Evolutionary conservation across 371 early-diverging fungal species (phyloP).

Genomic region (Mucor lusitanicus): DNA sequence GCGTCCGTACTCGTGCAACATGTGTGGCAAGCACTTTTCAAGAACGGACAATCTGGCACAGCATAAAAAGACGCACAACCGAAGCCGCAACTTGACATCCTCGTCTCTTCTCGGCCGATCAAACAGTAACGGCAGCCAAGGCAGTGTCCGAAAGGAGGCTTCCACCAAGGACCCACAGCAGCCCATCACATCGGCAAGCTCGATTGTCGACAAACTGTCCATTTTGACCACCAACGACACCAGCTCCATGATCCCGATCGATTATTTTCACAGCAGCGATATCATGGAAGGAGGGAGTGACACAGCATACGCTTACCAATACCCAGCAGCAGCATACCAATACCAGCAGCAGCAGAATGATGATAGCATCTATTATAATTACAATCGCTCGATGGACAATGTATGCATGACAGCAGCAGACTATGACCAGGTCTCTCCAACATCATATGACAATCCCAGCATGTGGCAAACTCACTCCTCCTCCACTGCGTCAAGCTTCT

Average conservation of each 20-base stretch:
- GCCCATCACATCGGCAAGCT: background rate
- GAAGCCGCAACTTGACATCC: constrained; percentile 3
- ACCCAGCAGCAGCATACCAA: background rate
- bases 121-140: constrained; percentile 1
- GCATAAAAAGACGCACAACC: constrained; percentile 78
- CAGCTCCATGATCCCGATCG: background rate
- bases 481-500: background rate
- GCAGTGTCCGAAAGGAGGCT: background rate
- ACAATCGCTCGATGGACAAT: background rate
- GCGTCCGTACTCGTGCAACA: constrained; percentile 70
- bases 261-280: background rate
- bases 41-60: constrained; percentile 84
- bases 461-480: constrained; percentile 1
- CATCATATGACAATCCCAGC: background rate
- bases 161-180: background rate
- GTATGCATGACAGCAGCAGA: background rate
- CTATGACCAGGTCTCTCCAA: background rate
- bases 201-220: constrained; percentile 1
- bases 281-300: background rate
- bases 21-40: constrained; percentile 82
- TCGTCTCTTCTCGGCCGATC: constrained; percentile 1
- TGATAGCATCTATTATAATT: background rate
- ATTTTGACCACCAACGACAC: constrained; percentile 1
- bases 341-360: background rate
- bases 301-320: background rate